phyloP scores from a whole-genome alignment of 179 eudicot species.

The Vitellaria paradoxa region DNA sequence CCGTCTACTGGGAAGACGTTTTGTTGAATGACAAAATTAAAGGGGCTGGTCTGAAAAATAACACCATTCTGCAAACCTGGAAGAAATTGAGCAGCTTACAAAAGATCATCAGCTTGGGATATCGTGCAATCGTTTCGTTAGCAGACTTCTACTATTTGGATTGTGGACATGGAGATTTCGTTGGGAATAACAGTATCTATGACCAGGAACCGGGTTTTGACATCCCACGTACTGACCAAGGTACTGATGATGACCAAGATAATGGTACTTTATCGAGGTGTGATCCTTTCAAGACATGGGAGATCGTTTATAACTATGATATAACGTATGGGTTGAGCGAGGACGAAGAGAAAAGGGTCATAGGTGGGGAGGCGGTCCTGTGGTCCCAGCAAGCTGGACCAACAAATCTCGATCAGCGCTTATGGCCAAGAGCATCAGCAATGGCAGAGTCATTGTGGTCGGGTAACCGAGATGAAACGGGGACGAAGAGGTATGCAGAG shows the following conservation, averaged over 20 bases:
- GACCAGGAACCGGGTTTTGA: constrained; percentile 53
- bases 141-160: constrained; percentile 82
- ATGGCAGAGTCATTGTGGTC: constrained; percentile 84
- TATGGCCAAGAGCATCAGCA: constrained; percentile 93
- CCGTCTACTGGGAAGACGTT: constrained; percentile 88
- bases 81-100: constrained; percentile 55
- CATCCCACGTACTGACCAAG: constrained; percentile 47
- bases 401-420: constrained; percentile 60
- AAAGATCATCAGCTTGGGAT: constrained; percentile 59
- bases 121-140: constrained; percentile 75
- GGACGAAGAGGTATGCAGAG: constrained; percentile 71
- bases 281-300: constrained; percentile 92
- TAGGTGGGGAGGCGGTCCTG: constrained; percentile 93
- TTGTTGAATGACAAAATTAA: constrained; percentile 43
- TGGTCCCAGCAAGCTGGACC: constrained; percentile 95
- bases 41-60: constrained; percentile 40
- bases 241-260: too few species aligned
- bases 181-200: constrained; percentile 68
- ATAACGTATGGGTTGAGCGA: constrained; percentile 57
- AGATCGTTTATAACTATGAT: constrained; percentile 74
- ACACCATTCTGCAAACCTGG: constrained; percentile 81
- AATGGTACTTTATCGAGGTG: too few species aligned
- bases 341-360: constrained; percentile 56
- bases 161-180: constrained; percentile 81
- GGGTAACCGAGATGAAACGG: constrained; percentile 61